phyloP scores from a whole-genome alignment of 148 eudicot species.

The Silene conica region DNA sequence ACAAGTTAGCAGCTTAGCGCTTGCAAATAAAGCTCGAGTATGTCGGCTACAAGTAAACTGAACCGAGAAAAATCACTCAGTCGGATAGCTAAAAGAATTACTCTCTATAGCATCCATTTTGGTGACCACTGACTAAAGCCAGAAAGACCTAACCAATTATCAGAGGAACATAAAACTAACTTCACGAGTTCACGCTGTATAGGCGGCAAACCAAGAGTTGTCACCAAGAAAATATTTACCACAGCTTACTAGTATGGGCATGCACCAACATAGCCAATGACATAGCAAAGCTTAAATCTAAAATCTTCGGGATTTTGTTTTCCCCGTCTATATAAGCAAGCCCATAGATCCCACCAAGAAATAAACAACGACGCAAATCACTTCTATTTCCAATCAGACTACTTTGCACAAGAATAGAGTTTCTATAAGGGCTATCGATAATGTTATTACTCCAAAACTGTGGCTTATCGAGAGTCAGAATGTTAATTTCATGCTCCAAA shows the following conservation, averaged over 20 bases:
- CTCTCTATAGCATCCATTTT: not conserved
- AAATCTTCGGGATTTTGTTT: not conserved
- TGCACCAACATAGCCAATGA: not conserved
- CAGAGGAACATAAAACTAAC: not conserved
- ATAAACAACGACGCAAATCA: not conserved
- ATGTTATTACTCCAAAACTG: too few species aligned
- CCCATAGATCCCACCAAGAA: too few species aligned
- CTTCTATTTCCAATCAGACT: too few species aligned
- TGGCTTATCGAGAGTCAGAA: too few species aligned
- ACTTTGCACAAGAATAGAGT: too few species aligned
- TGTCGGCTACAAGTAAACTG: not conserved
- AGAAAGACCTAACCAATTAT: not conserved
- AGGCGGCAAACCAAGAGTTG: too few species aligned
- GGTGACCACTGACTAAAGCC: not conserved
- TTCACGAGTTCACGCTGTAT: not conserved
- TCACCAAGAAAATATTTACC: not conserved
- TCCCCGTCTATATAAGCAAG: not conserved
- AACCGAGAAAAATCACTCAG: not conserved
- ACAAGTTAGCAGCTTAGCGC: not conserved
- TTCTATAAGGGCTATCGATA: too few species aligned
- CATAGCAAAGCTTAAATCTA: not conserved
- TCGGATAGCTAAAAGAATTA: not conserved
- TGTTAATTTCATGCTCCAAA: too few species aligned
- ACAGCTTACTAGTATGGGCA: not conserved
- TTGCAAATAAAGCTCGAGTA: not conserved